Evolutionary conservation across 2,329 filamentous ascomycete species (phyloP).

Genomic region (Neocucurbitaria cava): DNA sequence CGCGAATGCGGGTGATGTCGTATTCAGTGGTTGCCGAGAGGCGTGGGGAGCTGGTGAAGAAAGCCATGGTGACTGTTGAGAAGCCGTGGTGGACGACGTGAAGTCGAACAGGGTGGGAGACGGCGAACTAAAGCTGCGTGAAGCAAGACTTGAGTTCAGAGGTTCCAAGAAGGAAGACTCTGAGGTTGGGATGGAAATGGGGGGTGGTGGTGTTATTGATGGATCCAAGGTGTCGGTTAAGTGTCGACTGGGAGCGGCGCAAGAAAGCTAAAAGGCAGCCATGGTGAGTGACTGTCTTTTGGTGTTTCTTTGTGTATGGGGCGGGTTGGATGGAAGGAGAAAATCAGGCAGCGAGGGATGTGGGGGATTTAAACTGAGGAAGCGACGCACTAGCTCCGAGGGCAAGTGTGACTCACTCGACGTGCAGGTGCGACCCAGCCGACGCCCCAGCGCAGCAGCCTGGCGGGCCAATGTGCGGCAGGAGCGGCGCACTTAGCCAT

Average conservation of each 20-base stretch:
- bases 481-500: conserved; percentile 9
- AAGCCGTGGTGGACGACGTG: conserved; percentile 83
- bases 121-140: conserved; percentile 63
- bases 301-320: conserved; percentile 24
- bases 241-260: conserved; percentile 32
- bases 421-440: conserved; percentile 20
- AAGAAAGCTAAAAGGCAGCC: conserved; percentile 48
- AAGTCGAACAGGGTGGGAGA: conserved; percentile 69
- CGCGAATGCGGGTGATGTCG: conserved; percentile 52
- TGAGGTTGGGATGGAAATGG: conserved; percentile 42
- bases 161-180: conserved; percentile 52
- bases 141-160: conserved; percentile 73
- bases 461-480: conserved; percentile 11
- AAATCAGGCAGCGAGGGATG: conserved; percentile 42
- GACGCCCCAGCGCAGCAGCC: background rate
- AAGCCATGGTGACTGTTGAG: conserved; percentile 76
- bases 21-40: conserved; percentile 58
- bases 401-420: conserved; percentile 28
- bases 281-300: conserved; percentile 44
- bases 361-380: conserved; percentile 32
- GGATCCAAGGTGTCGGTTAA: conserved; percentile 43
- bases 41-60: conserved; percentile 66
- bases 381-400: conserved; percentile 25
- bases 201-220: conserved; percentile 27
- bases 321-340: conserved; percentile 30